Conservation (phyloP, 1,139 yeast genomes). For the Suhomyces bribrorum region DNA sequence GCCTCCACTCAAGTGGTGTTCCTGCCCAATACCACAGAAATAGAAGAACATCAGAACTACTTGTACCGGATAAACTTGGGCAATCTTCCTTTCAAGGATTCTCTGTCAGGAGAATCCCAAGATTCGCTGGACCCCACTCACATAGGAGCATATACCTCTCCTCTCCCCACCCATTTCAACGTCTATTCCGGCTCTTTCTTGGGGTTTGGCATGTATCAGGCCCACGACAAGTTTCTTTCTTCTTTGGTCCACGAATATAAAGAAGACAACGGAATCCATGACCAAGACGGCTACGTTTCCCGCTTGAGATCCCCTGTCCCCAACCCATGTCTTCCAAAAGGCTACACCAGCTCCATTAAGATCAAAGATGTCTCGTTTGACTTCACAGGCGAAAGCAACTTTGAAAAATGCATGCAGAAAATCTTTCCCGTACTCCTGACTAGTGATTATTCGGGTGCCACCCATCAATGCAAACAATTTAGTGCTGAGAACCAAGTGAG, state of each 20-base stretch:
- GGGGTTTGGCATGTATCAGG: conserved; percentile 77
- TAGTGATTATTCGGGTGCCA: conserved; percentile 27
- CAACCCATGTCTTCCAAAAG: conserved; percentile 69
- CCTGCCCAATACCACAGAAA: conserved; percentile 63
- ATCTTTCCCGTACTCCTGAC: conserved; percentile 55
- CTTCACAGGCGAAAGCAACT: conserved; percentile 62
- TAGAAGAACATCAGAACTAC: conserved; percentile 53
- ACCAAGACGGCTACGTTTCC: conserved; percentile 10
- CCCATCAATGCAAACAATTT: conserved; percentile 32
- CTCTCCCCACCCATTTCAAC: conserved; percentile 36
- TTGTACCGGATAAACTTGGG: conserved; percentile 54
- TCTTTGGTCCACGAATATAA: conserved; percentile 31
- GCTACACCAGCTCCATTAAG: conserved; percentile 29
- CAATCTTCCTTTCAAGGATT: conserved; percentile 28
- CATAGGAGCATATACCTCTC: conserved; percentile 3
- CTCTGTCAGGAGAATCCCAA: neutral
- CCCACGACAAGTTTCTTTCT: conserved; percentile 52
- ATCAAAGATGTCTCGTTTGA: conserved; percentile 32
- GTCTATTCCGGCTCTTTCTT: conserved; percentile 74
- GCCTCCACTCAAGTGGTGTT: conserved; percentile 85
- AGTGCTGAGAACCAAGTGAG: conserved; percentile 34
- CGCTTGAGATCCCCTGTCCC: conserved; percentile 29
- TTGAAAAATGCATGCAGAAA: conserved; percentile 50
- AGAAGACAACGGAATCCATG: conserved; percentile 18
- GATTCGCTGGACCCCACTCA: neutral